Evolutionary conservation across 1,139 yeast genomes (phyloP).

Genomic region (Diutina pseudorugosa): DNA sequence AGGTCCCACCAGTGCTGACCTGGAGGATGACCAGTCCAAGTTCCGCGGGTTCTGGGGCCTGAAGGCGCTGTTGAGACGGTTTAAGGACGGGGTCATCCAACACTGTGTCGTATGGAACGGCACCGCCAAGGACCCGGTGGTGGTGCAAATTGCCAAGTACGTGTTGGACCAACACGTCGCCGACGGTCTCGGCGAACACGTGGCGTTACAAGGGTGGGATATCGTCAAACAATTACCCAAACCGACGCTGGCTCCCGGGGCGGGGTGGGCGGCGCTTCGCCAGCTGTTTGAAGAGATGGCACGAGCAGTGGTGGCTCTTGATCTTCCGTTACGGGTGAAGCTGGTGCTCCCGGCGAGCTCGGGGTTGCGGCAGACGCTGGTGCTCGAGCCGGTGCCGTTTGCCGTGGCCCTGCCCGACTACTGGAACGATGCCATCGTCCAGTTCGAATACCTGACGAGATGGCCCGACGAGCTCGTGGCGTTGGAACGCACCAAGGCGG

Average conservation of each 20-base stretch:
- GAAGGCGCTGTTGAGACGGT: conserved; percentile 75
- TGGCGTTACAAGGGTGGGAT: background rate
- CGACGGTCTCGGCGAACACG: background rate
- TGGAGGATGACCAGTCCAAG: conserved; percentile 41
- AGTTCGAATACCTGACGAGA: conserved; percentile 78
- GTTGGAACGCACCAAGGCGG: conserved; percentile 80
- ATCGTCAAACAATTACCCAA: background rate
- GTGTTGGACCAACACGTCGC: conserved; percentile 31
- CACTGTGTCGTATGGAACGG: conserved; percentile 82
- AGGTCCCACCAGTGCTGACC: conserved; percentile 61
- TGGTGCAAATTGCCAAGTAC: conserved; percentile 53
- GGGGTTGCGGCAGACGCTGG: conserved; percentile 60
- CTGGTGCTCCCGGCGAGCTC: conserved; percentile 63
- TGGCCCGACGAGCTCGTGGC: conserved; percentile 94
- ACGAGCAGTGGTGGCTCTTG: conserved; percentile 38
- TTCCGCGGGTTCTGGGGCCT: conserved; percentile 88
- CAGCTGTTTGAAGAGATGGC: conserved; percentile 57
- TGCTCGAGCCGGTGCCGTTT: conserved; percentile 73
- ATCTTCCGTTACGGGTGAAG: conserved; percentile 63
- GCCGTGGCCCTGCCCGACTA: conserved; percentile 69
- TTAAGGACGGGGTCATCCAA: conserved; percentile 78
- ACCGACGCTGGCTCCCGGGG: background rate
- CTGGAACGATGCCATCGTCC: conserved; percentile 68
- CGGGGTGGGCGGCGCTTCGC: conserved; percentile 25
- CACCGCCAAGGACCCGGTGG: conserved; percentile 46